Evolutionary conservation across 495 filamentous ascomycete species (phyloP).

Genomic region (Tetracladium setigerum): DNA sequence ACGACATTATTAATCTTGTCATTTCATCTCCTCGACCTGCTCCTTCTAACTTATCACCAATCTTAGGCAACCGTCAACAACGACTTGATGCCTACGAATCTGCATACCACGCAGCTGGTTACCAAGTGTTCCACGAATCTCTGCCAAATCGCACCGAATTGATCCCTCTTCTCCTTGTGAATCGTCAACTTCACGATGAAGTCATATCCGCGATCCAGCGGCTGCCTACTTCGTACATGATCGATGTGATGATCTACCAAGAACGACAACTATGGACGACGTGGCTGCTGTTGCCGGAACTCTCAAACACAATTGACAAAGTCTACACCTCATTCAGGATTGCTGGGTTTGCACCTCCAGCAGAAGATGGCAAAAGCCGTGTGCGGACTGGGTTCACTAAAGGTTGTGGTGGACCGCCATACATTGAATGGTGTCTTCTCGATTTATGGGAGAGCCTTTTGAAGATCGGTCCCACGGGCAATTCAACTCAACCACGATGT

Average conservation of each 20-base stretch:
- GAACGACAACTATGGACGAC: constrained; percentile 1
- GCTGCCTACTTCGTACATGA: constrained; percentile 1
- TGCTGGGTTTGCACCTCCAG: neutral
- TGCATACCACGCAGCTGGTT: no score
- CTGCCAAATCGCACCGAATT: constrained; percentile 1
- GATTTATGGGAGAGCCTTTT: neutral
- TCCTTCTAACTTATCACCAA: neutral
- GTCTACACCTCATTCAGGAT: constrained; percentile 1
- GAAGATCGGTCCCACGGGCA: neutral
- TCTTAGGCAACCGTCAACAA: no score
- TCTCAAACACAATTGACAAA: neutral
- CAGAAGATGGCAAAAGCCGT: neutral
- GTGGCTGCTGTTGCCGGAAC: neutral
- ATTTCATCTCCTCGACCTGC: neutral
- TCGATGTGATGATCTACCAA: constrained; percentile 1
- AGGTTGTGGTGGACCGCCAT: neutral
- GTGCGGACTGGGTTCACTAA: neutral
- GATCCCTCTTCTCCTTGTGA: constrained; percentile 4
- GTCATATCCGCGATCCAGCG: neutral
- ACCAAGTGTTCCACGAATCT: no score
- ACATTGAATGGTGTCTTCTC: neutral
- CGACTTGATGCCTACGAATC: no score
- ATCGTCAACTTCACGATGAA: constrained; percentile 1
- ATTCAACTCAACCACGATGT: neutral
- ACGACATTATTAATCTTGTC: constrained; percentile 4